Evolutionary conservation across 169 alveolate species (phyloP), one percentile per base, ranked within the genome.

Genomic region (Babesia bovis): DNA sequence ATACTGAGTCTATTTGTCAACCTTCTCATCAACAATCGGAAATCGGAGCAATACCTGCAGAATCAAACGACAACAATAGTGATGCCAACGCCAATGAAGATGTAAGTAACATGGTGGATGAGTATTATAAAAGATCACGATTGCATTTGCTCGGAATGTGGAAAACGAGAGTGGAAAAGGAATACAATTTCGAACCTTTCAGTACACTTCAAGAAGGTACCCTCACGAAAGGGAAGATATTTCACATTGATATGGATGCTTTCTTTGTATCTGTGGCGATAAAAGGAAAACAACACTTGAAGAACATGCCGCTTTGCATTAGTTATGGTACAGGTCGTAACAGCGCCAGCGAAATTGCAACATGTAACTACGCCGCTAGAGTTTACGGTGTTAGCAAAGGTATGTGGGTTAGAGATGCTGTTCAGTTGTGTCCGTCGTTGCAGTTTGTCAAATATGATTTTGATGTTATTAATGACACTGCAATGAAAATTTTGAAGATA

Each of bases 211-310:
- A 42, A 1, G 49, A 63, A 21, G 82, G 82, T 4, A 57, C 58
- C 32, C 58, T 56, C 41, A 1, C 15, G 13, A 35, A 50, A n/a
- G 82, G 82, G 15, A 70, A 40, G 51, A 41, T 56, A 13, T n/a
- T 70, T 9, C 68, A 70, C 47, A 57, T 70, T 3, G 67, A 57
- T 36, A 57, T 70, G 68, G 82, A 70, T n/a, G 68, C 67, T 36
- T 70, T 70, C 63, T 47, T 70, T 41, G 63, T 70, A 30, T 59
- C 67, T 13, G 69, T 61, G 0, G 61, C 68, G 15, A 28, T 70
- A 23, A 47, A 58, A 6, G 63, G 40, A 30, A 53, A 41, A 41
- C 70, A 56, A 13, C 73, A 63, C 38, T 55, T 63, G 33, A 45
- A 32, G 60, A 30, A 63, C 19, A 1, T 12, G 25, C 73, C 73